Conservation (phyloP, 257 asterid species). For the Echites panduratus region DNA sequence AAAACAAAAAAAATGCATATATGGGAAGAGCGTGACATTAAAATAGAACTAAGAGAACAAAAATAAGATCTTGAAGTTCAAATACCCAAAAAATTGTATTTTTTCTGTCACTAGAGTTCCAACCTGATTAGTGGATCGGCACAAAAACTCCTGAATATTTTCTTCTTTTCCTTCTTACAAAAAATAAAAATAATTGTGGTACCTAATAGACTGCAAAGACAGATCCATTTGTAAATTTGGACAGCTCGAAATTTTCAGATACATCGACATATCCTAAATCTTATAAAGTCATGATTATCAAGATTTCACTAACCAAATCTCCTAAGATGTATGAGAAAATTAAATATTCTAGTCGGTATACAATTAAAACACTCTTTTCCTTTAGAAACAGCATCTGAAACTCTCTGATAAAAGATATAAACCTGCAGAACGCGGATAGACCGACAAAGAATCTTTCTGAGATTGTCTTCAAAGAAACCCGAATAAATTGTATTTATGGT, state of each 20-base stretch:
- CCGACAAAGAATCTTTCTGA: not conserved
- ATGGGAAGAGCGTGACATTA: not conserved
- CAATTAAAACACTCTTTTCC: no score
- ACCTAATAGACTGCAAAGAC: not conserved
- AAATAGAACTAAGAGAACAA: not conserved
- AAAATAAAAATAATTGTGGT: not conserved
- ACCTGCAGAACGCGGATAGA: not conserved
- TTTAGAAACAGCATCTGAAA: no score
- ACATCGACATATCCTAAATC: not conserved
- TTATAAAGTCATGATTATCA: not conserved
- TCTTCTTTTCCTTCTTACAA: not conserved
- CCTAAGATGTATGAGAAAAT: not conserved
- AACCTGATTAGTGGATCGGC: not conserved
- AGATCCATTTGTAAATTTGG: not conserved
- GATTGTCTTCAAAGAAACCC: no score
- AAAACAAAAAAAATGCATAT: not conserved
- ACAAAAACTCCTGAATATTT: not conserved
- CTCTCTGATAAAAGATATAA: not conserved
- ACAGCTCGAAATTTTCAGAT: not conserved
- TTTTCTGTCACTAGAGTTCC: not conserved
- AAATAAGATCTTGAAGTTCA: conserved; percentile 2
- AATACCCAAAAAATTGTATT: not conserved
- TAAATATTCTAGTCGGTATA: no score
- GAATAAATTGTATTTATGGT: not conserved
- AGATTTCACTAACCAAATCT: not conserved